Evolutionary conservation across 192 early-diverging fungal species (phyloP).

Genomic region (Coemansia sp.): DNA sequence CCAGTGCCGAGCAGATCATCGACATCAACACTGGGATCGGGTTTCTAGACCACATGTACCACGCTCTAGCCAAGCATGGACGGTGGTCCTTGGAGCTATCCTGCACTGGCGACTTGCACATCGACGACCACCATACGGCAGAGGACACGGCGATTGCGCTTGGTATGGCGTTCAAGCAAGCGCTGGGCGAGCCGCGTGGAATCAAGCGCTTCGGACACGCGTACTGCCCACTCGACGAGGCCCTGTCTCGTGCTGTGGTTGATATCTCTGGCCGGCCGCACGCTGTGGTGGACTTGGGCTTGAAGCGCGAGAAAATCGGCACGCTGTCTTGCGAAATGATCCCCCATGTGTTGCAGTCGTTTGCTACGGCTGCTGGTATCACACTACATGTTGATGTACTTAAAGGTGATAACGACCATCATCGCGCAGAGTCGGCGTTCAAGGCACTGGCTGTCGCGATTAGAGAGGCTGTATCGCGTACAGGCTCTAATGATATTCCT

Average conservation of each 20-base stretch:
- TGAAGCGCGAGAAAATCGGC: slow-evolving; percentile 92
- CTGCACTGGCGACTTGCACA: slow-evolving; percentile 92
- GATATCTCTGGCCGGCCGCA: slow-evolving; percentile 96
- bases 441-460: slow-evolving; percentile 97
- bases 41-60: slow-evolving; percentile 99
- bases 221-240: slow-evolving; percentile 97
- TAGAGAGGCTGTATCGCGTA: slow-evolving; percentile 78
- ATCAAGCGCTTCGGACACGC: slow-evolving; percentile 94
- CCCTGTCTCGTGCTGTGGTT: slow-evolving; percentile 89
- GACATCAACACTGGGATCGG: slow-evolving; percentile 90
- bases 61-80: slow-evolving; percentile 95
- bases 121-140: slow-evolving; percentile 98
- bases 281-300: slow-evolving; percentile 76
- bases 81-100: slow-evolving; percentile 83
- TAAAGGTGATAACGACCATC: slow-evolving; percentile 96
- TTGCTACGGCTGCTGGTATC: slow-evolving; percentile 87
- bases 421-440: slow-evolving; percentile 93
- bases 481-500: slow-evolving; percentile 87
- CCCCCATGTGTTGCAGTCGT: slow-evolving; percentile 92
- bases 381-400: slow-evolving; percentile 96
- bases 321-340: slow-evolving; percentile 96
- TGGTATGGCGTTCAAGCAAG: slow-evolving; percentile 90
- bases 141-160: slow-evolving; percentile 95
- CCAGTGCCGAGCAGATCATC: slow-evolving; percentile 67
- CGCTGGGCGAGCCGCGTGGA: slow-evolving; percentile 81